Percentiles rank a stretch among this genome's conserved stretches.
Conservation (phyloP, 164 flowering plant genomes). For the Cinnamomum chago region DNA sequence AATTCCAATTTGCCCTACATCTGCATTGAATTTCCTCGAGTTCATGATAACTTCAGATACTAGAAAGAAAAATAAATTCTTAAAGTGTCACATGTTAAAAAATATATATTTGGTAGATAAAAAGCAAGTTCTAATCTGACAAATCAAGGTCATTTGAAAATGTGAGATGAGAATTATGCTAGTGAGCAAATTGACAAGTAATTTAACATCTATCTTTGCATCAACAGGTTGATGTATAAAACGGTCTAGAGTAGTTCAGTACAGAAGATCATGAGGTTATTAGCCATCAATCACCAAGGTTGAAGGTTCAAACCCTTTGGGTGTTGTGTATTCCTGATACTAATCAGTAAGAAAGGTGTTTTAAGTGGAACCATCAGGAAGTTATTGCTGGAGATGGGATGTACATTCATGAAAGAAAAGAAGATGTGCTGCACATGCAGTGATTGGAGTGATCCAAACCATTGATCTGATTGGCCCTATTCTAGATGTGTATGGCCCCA, state of each 20-base stretch:
- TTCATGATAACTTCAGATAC: background rate
- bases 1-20: constrained; percentile 40
- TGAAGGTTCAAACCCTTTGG: background rate
- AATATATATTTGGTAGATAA: background rate
- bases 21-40: constrained; percentile 16
- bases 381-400: background rate
- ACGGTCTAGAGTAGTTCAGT: background rate
- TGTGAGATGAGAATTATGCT: background rate
- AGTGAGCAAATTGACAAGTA: background rate
- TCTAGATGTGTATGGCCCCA: background rate
- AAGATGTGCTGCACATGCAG: background rate
- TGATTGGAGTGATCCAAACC: background rate
- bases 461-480: background rate
- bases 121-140: background rate
- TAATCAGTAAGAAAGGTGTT: background rate
- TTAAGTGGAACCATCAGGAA: background rate
- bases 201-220: background rate
- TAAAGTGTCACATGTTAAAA: background rate
- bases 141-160: background rate
- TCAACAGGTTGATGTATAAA: background rate
- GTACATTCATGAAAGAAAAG: background rate
- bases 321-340: background rate
- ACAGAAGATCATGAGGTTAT: background rate
- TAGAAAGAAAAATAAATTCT: background rate
- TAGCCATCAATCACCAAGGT: background rate